Conservation (phyloP, 768 basidiomycete species). For the Mycena albidolilacea region DNA sequence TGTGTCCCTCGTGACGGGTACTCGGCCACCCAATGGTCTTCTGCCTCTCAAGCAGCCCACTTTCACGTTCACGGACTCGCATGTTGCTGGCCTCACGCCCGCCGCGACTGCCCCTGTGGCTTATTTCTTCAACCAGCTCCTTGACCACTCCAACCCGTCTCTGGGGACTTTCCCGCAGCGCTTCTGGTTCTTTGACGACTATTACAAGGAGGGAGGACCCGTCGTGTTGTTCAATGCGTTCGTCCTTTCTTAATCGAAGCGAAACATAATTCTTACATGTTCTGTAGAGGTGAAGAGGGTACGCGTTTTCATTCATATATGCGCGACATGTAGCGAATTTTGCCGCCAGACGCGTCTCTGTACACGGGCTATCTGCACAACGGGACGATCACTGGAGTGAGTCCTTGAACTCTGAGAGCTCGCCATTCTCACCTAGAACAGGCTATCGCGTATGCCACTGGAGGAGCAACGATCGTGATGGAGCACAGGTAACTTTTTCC, state of each 20-base stretch:
- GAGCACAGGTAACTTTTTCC: constrained; percentile 28
- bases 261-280: background rate
- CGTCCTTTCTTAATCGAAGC: background rate
- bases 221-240: constrained; percentile 33
- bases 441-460: constrained; percentile 30
- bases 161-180: constrained; percentile 68
- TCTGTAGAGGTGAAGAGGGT: constrained; percentile 31
- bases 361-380: constrained; percentile 35
- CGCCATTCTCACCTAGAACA: background rate
- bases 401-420: background rate
- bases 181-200: constrained; percentile 65
- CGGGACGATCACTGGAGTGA: constrained; percentile 31
- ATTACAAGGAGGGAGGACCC: constrained; percentile 51
- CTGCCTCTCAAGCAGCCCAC: constrained; percentile 29
- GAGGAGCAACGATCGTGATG: constrained; percentile 34
- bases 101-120: constrained; percentile 8
- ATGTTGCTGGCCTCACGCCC: background rate
- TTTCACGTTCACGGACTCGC: constrained; percentile 11
- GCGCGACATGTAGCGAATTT: too few relatives aligned
- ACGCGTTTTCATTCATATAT: background rate
- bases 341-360: constrained; percentile 27
- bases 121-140: constrained; percentile 53
- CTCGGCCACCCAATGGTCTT: constrained; percentile 17
- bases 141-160: constrained; percentile 63
- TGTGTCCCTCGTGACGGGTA: constrained; percentile 5